Conservation (phyloP, 306 rosid genomes). For the Nissolia schottii region DNA sequence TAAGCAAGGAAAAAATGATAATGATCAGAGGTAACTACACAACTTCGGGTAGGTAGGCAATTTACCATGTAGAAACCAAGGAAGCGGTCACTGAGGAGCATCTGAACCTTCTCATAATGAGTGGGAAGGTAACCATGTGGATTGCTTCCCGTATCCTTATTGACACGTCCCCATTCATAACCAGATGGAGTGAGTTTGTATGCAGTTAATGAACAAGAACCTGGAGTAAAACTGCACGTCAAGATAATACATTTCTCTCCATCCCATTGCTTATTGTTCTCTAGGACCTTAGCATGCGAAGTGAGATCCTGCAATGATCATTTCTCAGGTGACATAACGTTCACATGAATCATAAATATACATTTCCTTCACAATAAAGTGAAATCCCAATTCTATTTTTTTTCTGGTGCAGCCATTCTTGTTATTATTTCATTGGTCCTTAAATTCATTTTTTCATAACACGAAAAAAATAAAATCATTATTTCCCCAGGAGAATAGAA, state of each 20-base stretch:
- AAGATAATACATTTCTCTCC: constrained; percentile 91
- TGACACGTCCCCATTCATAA: constrained; percentile 97
- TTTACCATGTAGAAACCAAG: constrained; percentile 97
- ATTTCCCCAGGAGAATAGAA: neutral
- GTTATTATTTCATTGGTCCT: too few species aligned
- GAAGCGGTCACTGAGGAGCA: constrained; percentile 99
- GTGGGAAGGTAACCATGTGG: constrained; percentile 98
- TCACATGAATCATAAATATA: neutral
- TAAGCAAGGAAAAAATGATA: neutral
- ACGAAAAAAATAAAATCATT: too few species aligned
- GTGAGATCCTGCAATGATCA: constrained; percentile 78
- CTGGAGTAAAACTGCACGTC: constrained; percentile 99
- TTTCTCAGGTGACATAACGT: constrained; percentile 5
- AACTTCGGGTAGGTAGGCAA: neutral
- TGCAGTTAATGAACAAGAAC: constrained; percentile 95
- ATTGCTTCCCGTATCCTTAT: constrained; percentile 94
- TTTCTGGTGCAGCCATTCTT: neutral
- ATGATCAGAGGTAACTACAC: neutral
- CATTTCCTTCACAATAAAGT: neutral
- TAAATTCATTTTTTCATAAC: too few species aligned
- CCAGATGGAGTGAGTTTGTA: constrained; percentile 96
- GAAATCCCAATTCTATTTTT: neutral
- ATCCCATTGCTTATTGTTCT: constrained; percentile 98
- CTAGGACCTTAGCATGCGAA: constrained; percentile 85
- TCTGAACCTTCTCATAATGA: constrained; percentile 98